A percentile compares a stretch with the other conserved stretches of the same genome.
Conservation (phyloP, 2,329 filamentous ascomycete species). For the Stylonectria norvegica region DNA sequence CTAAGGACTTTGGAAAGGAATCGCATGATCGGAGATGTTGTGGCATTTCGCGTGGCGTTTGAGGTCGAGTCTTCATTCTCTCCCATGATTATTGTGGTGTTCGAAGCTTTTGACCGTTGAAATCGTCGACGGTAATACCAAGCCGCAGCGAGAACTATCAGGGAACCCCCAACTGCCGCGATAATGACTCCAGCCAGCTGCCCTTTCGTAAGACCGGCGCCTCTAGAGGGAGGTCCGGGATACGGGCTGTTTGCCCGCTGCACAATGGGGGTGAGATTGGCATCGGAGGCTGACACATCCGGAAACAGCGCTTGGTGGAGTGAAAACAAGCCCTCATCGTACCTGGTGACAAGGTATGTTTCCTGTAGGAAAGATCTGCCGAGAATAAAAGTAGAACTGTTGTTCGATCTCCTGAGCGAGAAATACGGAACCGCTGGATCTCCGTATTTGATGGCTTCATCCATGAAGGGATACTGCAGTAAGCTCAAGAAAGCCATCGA, state of each 20-base stretch:
- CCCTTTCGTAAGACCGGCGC: slow-evolving; percentile 35
- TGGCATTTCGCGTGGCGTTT: slow-evolving; percentile 27
- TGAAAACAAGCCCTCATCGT: slow-evolving; percentile 51
- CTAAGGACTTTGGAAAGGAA: slow-evolving; percentile 45
- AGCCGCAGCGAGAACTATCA: slow-evolving; percentile 26
- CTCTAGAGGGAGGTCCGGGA: slow-evolving; percentile 33
- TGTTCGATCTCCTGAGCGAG: slow-evolving; percentile 56
- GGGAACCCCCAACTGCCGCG: slow-evolving; percentile 30
- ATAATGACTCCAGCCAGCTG: slow-evolving; percentile 47
- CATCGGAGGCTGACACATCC: slow-evolving; percentile 37
- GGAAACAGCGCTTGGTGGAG: slow-evolving; percentile 55
- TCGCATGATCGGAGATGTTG: slow-evolving; percentile 22
- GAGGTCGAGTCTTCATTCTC: slow-evolving; percentile 39
- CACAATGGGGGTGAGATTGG: slow-evolving; percentile 41
- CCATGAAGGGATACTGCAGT: slow-evolving; percentile 48
- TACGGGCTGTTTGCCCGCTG: slow-evolving; percentile 46
- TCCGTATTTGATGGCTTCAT: slow-evolving; percentile 41
- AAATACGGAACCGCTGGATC: slow-evolving; percentile 58
- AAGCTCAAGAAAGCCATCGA: slow-evolving; percentile 48
- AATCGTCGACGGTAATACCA: slow-evolving; percentile 36
- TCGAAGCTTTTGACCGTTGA: slow-evolving; percentile 26
- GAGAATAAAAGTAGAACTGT: slow-evolving; percentile 56
- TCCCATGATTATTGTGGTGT: slow-evolving; percentile 13
- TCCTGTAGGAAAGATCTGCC: slow-evolving; percentile 70
- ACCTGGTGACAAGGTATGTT: slow-evolving; percentile 57